Evolutionary conservation across 2,329 filamentous ascomycete genomes (phyloP).

Genomic region (Penicillium freii): DNA sequence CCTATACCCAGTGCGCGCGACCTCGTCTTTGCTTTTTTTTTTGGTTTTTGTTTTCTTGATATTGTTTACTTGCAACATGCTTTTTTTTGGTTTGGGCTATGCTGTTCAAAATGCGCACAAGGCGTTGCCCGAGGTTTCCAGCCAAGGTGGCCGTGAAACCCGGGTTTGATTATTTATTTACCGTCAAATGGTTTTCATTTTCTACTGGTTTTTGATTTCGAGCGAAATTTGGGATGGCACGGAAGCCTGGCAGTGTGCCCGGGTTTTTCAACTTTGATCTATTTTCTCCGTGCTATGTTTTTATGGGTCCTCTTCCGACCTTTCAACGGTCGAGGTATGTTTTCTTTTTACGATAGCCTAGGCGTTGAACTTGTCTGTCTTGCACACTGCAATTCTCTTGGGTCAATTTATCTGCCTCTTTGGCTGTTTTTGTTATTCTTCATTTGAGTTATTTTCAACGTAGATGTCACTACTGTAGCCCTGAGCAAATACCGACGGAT

Average conservation of each 20-base stretch:
- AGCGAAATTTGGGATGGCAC: constrained; percentile 1
- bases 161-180: background rate
- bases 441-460: background rate
- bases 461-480: background rate
- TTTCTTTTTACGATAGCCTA: background rate
- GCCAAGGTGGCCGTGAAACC: background rate
- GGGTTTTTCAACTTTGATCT: background rate
- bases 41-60: background rate
- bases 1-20: constrained; percentile 12
- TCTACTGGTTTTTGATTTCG: background rate
- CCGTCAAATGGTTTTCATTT: background rate
- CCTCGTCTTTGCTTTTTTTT: background rate
- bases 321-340: background rate
- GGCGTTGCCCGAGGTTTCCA: constrained; percentile 1
- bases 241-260: background rate
- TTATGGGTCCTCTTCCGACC: background rate
- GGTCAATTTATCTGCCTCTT: background rate
- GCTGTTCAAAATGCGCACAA: background rate
- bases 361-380: background rate
- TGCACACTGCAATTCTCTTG: background rate
- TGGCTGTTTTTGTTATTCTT: background rate
- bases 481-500: too few relatives aligned
- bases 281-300: background rate
- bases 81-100: background rate
- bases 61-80: background rate